Conservation (phyloP, 176 grass and related monocot genomes). For the Lolium rigidum region DNA sequence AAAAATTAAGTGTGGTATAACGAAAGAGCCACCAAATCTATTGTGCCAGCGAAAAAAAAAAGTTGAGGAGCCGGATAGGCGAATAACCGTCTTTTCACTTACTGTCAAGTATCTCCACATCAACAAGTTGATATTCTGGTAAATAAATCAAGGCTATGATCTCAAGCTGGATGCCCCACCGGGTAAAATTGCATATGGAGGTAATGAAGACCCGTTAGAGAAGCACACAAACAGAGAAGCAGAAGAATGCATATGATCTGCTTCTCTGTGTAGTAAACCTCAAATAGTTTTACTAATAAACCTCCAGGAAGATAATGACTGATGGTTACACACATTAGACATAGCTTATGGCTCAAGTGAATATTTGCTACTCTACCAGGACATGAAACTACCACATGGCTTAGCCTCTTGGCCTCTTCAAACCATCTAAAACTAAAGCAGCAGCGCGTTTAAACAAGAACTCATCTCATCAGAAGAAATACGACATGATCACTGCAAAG, state of each 20-base stretch:
- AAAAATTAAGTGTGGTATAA: too few species aligned
- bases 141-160: too few species aligned
- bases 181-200: too few species aligned
- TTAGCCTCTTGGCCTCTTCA: neutral
- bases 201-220: too few species aligned
- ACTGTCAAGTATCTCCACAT: neutral
- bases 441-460: neutral
- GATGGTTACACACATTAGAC: neutral
- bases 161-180: too few species aligned
- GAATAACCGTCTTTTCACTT: neutral
- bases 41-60: too few species aligned
- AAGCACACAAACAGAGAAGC: neutral
- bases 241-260: neutral
- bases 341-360: neutral
- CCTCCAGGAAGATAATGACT: neutral
- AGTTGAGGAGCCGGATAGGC: too few species aligned
- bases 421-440: neutral
- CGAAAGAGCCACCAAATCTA: too few species aligned
- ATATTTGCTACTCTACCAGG: neutral
- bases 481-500: neutral
- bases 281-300: neutral
- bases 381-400: neutral
- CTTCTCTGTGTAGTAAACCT: neutral
- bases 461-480: neutral
- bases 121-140: neutral